Evolutionary conservation across 2,329 filamentous ascomycete genomes (phyloP).

Genomic region (Cordyceps farinosa): DNA sequence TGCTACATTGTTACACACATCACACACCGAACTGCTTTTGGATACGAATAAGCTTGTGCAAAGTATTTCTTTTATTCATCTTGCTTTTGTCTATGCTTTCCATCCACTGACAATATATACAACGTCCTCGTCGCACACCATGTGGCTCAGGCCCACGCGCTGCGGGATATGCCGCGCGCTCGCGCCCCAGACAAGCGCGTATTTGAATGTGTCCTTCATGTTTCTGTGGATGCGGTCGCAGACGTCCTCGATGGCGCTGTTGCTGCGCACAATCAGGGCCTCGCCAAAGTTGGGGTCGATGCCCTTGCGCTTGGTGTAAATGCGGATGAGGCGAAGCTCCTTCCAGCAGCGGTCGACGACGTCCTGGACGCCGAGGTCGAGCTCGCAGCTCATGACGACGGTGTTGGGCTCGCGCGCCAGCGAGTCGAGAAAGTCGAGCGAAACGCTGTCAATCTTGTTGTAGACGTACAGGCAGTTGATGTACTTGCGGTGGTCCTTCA

Average conservation of each 20-base stretch:
- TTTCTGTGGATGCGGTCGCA: slow-evolving; percentile 93
- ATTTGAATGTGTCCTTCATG: slow-evolving; percentile 98
- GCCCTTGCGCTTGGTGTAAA: slow-evolving; percentile 97
- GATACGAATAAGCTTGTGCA: not conserved
- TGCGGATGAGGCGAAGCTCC: slow-evolving; percentile 80
- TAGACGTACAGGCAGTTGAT: slow-evolving; percentile 95
- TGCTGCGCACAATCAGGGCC: slow-evolving; percentile 85
- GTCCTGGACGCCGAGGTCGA: slow-evolving; percentile 88
- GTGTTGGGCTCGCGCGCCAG: slow-evolving; percentile 91
- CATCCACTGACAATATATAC: slow-evolving; percentile 65
- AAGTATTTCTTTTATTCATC: slow-evolving; percentile 8
- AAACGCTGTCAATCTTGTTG: slow-evolving; percentile 98
- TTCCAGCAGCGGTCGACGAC: slow-evolving; percentile 95
- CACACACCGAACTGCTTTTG: not conserved
- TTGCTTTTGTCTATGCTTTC: slow-evolving; percentile 50
- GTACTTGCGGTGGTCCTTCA: slow-evolving; percentile 98
- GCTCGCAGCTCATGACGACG: slow-evolving; percentile 95
- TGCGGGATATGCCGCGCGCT: slow-evolving; percentile 94
- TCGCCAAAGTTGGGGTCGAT: slow-evolving; percentile 84
- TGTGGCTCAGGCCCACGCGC: slow-evolving; percentile 79
- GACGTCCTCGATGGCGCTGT: slow-evolving; percentile 91
- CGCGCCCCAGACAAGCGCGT: slow-evolving; percentile 95
- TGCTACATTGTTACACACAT: slow-evolving; percentile 12
- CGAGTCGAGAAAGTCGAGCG: slow-evolving; percentile 87
- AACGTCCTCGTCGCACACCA: slow-evolving; percentile 68